Evolutionary conservation across 1,284 basidiomycete genomes (phyloP), one percentile per base, ranked within the genome.

Genomic region (Leccinum subfulvum): DNA sequence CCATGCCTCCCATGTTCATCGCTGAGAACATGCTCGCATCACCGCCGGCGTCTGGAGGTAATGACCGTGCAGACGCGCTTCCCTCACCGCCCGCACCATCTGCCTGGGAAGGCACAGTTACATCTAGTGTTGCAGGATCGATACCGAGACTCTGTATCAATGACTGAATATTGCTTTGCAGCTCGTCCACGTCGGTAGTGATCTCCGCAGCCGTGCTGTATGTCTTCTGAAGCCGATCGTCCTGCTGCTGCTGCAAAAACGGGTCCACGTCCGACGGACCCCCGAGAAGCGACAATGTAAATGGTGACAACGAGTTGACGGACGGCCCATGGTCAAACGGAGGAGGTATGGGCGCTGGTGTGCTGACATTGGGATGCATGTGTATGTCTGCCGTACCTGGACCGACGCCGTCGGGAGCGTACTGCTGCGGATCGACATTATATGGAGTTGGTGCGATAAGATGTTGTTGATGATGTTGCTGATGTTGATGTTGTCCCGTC

Each of bases 61-160:
- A 56, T 4, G 28, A 9, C 53, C 63, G 58, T 1, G 9, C 57
- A 16, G 61, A 28, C 11, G 35, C 52, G 39, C 51, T 61, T 6
- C 62, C 69, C 3, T 53, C 66, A 6, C 55, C 68, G 7, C 64
- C 65, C 0, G 23, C 8, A 10, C 23, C 55, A 2, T 39, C 49
- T n/a, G 69, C 68, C 14, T 53, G 16, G 28, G 60, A 58, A 35
- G 71, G 69, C 1, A 68, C 35, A 2, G 56, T 5, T 4, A 71
- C 58, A 11, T 76, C 72, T 23, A 84, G 68, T 16, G 78, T 60
- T 3, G 64, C 62, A 2, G 85, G 80, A 66, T 89, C 88, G 44
- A 92, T 77, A 2, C 90, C 90, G 62, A 91, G 82, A 59, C 82
- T 84, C 68, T 88, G 81, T 54, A 94, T 89, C 44, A 95, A 80